Evolutionary conservation across 2,329 filamentous ascomycete species (phyloP).

Genomic region (Arthroderma sp.): DNA sequence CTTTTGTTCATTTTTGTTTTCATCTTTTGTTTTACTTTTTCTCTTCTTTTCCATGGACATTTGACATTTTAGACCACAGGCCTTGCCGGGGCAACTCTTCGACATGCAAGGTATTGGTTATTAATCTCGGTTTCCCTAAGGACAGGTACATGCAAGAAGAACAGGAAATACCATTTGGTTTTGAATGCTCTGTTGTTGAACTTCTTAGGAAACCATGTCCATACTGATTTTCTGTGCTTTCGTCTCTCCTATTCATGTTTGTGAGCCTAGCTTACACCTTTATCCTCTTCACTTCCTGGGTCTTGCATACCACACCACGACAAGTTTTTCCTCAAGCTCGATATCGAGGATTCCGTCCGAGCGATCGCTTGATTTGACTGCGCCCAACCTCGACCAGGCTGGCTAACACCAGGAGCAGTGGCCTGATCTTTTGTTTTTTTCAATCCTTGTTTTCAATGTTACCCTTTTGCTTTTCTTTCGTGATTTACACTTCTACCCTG

Average conservation of each 20-base stretch:
- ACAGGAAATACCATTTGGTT: not conserved
- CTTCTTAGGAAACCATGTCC: not conserved
- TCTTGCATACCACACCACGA: not conserved
- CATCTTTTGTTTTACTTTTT: conserved; percentile 8
- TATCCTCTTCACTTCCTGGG: not conserved
- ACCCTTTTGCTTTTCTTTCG: conserved; percentile 3
- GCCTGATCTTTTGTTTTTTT: not conserved
- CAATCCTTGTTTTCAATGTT: not conserved
- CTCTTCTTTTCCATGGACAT: not conserved
- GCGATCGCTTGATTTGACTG: not conserved
- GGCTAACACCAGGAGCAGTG: not conserved
- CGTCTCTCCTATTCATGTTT: not conserved
- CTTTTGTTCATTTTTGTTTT: conserved; percentile 7
- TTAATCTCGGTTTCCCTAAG: not conserved
- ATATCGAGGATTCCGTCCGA: not conserved
- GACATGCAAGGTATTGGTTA: not conserved
- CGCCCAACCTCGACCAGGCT: conserved; percentile 1
- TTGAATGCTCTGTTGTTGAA: not conserved
- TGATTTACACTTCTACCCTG: not conserved
- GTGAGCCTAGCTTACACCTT: too few species aligned
- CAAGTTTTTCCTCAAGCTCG: not conserved
- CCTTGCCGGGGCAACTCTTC: not conserved
- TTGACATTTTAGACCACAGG: not conserved
- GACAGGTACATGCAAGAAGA: not conserved
- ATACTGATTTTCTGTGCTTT: not conserved